These are phyloP conservation scores for Rhizopus stolonifer DNA, from an alignment of 371 early-diverging fungal genomes.

Conservation along the genomic window DNA sequence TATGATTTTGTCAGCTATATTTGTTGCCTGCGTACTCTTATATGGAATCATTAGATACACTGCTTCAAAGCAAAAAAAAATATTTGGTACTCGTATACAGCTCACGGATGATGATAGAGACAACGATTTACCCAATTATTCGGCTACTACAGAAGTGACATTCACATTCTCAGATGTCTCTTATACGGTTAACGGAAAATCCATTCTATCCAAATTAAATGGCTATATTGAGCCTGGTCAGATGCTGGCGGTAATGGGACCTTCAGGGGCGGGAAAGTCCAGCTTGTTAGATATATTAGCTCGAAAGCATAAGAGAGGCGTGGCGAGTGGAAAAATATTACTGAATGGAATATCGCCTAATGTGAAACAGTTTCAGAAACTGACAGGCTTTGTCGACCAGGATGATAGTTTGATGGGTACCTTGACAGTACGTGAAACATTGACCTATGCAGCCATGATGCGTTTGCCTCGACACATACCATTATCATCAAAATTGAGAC, in stretches of 20 bases:
- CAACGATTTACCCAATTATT: conserved; percentile 8
- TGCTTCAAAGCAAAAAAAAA: conserved; percentile 33
- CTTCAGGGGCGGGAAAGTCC: conserved; percentile 85
- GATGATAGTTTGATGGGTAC: conserved; percentile 86
- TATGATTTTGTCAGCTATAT: conserved; percentile 32
- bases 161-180: conserved; percentile 48
- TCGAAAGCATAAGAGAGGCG: conserved; percentile 79
- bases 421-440: conserved; percentile 87
- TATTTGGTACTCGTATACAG: conserved; percentile 39
- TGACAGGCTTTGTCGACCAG: conserved; percentile 90
- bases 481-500: conserved; percentile 15
- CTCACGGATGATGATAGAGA: conserved; percentile 26
- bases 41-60: conserved; percentile 30
- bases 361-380: conserved; percentile 54
- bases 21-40: conserved; percentile 28
- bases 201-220: conserved; percentile 58
- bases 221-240: conserved; percentile 69
- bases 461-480: conserved; percentile 70
- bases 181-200: conserved; percentile 63
- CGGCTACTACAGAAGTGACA: conserved; percentile 16
- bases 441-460: conserved; percentile 84
- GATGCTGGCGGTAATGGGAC: conserved; percentile 78
- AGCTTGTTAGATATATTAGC: conserved; percentile 85
- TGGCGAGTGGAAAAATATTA: conserved; percentile 82
- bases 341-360: conserved; percentile 76